Conservation (phyloP, 257 asterid genomes). For the Fraxinus cuspidata region DNA sequence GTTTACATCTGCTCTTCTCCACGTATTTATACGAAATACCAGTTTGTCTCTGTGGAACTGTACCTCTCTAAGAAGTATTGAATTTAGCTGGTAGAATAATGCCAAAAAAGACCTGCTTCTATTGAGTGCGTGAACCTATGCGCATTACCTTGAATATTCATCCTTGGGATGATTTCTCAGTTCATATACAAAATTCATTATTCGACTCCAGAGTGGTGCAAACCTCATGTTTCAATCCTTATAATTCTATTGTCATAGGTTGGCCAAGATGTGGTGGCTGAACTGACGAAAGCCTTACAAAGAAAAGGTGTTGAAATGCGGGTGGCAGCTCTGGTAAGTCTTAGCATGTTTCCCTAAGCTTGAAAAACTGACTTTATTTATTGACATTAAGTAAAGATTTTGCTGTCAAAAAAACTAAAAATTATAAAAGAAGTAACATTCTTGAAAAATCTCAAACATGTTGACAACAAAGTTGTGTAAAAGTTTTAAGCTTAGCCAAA, state of each 20-base stretch:
- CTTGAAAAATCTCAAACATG: neutral
- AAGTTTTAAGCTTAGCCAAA: conserved; percentile 1
- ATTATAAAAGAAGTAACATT: neutral
- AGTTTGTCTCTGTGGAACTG: neutral
- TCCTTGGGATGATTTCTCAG: neutral
- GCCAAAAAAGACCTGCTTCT: neutral
- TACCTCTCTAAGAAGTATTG: neutral
- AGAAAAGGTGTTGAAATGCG: conserved; percentile 75
- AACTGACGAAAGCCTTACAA: conserved; percentile 70
- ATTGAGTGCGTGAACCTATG: neutral
- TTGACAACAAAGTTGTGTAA: neutral
- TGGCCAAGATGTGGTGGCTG: conserved; percentile 78
- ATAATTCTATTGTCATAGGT: conserved; percentile 45
- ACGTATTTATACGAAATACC: neutral
- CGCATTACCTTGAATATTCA: neutral
- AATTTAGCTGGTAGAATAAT: neutral
- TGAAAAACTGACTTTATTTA: neutral
- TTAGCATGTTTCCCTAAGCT: neutral
- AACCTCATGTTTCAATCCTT: neutral
- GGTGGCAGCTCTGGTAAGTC: conserved; percentile 77
- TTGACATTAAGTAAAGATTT: neutral
- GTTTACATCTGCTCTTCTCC: neutral
- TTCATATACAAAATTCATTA: neutral
- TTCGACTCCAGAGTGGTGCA: neutral
- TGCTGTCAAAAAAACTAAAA: neutral